Conservation (phyloP, 306 rosid species). For the Dryas alaskensis region DNA sequence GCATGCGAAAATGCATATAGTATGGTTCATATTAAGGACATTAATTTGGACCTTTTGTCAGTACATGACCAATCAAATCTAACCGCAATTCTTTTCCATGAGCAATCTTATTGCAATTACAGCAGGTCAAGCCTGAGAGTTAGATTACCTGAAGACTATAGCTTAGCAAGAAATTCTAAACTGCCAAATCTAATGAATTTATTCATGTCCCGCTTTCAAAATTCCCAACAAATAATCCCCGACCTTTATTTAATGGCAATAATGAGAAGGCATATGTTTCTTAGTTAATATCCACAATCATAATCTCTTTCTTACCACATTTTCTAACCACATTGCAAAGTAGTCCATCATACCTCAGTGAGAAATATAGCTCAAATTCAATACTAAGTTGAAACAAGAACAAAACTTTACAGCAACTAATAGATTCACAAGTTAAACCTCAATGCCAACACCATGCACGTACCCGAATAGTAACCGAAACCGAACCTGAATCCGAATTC, state of each 20-base stretch:
- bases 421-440: neutral
- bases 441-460: neutral
- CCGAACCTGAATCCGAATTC: conserved; percentile 15
- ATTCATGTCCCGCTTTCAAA: too few relatives aligned
- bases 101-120: too few relatives aligned
- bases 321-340: neutral
- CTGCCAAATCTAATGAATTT: too few relatives aligned
- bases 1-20: neutral
- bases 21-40: neutral
- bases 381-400: neutral
- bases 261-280: neutral
- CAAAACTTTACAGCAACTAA: too few relatives aligned
- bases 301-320: neutral
- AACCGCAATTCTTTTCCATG: too few relatives aligned
- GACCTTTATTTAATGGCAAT: neutral
- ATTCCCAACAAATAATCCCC: neutral
- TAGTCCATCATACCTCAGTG: neutral
- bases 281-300: neutral
- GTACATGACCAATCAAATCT: neutral
- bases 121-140: neutral
- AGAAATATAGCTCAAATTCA: neutral
- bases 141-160: neutral
- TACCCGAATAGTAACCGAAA: conserved; percentile 47
- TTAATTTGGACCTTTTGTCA: neutral
- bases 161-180: neutral